Evolutionary conservation across 306 rosid genomes (phyloP), one percentile per base, ranked within the genome.

Genomic region (Pyrus betulifolia): DNA sequence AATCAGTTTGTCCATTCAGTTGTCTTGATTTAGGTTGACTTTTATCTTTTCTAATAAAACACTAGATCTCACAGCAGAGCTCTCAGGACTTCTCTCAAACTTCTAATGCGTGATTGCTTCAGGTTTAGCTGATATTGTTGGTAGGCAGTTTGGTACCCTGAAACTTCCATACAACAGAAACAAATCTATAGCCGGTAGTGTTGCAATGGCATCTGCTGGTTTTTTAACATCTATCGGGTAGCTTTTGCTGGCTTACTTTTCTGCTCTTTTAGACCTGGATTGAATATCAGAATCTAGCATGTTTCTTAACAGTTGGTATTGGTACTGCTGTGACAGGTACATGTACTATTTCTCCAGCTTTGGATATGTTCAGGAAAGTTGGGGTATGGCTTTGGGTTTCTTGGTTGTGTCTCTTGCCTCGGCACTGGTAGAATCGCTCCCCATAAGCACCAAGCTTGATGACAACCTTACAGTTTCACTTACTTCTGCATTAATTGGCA

Each of bases 381-480:
- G 85, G 96, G 82, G 59, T 62, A 61, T 83, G 90, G 83, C 73
- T 70, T 59, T 89, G 14, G 83, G 97, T 44, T 92, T 95, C 84
- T 82, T 89, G 70, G 61, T 86, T 25, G 96, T 87, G 81, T 91
- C 97, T 57, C 71, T 88, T 62, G 80, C 83, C 61, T 67, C 99
- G 5, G 81, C 99, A 27, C 49, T 92, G 83, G 98, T 91, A 65
- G 99, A 95, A 78, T 89, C 99, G n/a, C 93, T 91, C 67, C 97
- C 99, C 35, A 86, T 95, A 80, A 95, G 98, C 88, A 84, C 98
- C 2, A 83, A 86, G 64, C 80, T 95, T 71, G 98, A 95, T 76
- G 99, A 95, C 85, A 95, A 95, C 78, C 98, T 95, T 81, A 92
- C 96, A 5, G 99, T 95, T 79, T 93, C 98, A 27, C 77, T 91